Evolutionary conservation across 306 rosid species (phyloP), one percentile per base, ranked within the genome.

Genomic region (Acacia crassicarpa): DNA sequence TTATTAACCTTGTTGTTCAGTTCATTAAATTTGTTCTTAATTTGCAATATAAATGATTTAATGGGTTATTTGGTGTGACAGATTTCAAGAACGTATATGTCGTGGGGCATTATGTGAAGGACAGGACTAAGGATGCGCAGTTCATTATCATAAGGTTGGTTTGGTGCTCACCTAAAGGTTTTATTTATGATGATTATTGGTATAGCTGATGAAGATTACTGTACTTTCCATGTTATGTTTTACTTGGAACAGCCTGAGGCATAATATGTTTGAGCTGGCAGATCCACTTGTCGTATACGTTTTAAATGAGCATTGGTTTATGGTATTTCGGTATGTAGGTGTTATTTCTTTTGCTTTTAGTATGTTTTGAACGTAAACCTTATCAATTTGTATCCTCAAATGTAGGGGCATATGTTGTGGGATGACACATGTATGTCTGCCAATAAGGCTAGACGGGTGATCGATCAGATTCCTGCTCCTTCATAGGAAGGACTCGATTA

Each of bases 221-320:
- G 59, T 53, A 56, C 10, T 71, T 58, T 73, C 23, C 46, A 3
- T 81, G 69, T n/a, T 51, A 41, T 84, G 44, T 75, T 73, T 6
- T 83, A 65, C 25, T 43, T 22, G n/a, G 1, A 69, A 88, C 96
- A 95, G 97, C 85, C 94, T 93, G 33, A 85, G 99, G 87, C 93
- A 92, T 90, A 93, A 93, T 67, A 95, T 95, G 98, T 95, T 95
- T 83, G 99, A 95, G 87, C 83, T 93, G 88, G 99, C 98, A 4
- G 97, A 95, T 88, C 85, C 98, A 70, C 92, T 93, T n/a, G n/a
- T n/a, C n/a, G n/a, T n/a, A n/a, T n/a, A n/a, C n/a, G n/a, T n/a
- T n/a, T n/a, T n/a, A n/a, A n/a, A n/a, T n/a, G n/a, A n/a, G n/a
- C n/a, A n/a, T n/a, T n/a, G n/a, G n/a, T n/a, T n/a, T n/a, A n/a